Evolutionary conservation across 495 filamentous ascomycete species (phyloP).

Genomic region (Daldinia caldariorum): DNA sequence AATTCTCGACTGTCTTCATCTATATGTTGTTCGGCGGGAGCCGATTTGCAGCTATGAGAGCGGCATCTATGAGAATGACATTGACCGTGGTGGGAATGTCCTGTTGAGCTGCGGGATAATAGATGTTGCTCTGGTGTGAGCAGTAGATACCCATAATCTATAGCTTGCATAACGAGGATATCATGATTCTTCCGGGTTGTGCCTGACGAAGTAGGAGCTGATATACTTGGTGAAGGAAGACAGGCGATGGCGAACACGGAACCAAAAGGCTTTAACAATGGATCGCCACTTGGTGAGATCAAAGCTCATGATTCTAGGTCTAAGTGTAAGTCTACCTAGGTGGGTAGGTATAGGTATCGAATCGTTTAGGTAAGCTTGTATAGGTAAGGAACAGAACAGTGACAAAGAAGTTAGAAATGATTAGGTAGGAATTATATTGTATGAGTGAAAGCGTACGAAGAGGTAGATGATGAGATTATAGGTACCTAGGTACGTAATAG

Average conservation of each 20-base stretch:
- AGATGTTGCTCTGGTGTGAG: constrained; percentile 20
- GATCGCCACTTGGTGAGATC: constrained; percentile 34
- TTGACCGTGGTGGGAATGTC: constrained; percentile 21
- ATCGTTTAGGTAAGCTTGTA: not conserved
- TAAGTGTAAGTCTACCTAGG: no score
- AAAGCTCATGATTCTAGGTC: constrained; percentile 31
- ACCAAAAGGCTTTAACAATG: constrained; percentile 32
- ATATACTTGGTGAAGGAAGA: constrained; percentile 29
- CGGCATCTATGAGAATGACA: constrained; percentile 33
- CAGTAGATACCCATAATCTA: constrained; percentile 22
- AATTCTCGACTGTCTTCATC: constrained; percentile 45
- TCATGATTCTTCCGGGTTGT: constrained; percentile 30
- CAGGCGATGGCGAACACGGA: constrained; percentile 27
- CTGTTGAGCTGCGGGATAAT: constrained; percentile 30
- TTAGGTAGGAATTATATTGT: not conserved
- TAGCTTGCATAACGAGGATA: constrained; percentile 21
- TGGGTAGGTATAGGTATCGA: not conserved
- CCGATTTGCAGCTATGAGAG: constrained; percentile 37
- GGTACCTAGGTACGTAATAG: no score
- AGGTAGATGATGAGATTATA: not conserved
- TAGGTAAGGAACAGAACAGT: not conserved
- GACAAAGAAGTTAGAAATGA: constrained; percentile 2
- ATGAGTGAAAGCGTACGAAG: not conserved
- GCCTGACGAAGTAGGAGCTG: constrained; percentile 27
- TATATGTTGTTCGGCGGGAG: constrained; percentile 37